Evolutionary conservation across 78 protist species (phyloP).

Genomic region (Monocercomonoides exilis): DNA sequence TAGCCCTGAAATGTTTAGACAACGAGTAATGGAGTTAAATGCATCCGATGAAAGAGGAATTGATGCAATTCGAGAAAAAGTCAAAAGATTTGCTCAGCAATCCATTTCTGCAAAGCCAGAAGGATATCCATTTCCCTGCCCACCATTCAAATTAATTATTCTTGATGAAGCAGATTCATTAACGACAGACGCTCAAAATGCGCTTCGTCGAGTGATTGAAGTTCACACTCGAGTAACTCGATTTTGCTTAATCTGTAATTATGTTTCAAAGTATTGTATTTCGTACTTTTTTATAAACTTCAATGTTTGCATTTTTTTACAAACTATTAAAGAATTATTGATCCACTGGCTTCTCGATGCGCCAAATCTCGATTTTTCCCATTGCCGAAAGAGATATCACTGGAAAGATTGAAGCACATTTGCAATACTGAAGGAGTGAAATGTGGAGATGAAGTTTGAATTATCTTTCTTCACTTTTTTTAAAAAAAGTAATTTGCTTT

Average conservation of each 20-base stretch:
- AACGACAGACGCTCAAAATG: slow-evolving; percentile 89
- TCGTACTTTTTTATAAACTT: no score
- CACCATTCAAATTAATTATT: slow-evolving; percentile 82
- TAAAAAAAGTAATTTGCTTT: no score
- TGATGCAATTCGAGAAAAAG: slow-evolving; percentile 65
- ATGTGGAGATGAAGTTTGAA: background rate
- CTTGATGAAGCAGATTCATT: slow-evolving; percentile 96
- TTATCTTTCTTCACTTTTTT: no score
- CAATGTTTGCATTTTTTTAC: slow-evolving; percentile 6
- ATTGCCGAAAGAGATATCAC: slow-evolving; percentile 39
- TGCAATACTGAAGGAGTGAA: slow-evolving; percentile 39
- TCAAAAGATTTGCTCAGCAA: slow-evolving; percentile 78
- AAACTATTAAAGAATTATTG: slow-evolving; percentile 63
- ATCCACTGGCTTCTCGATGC: slow-evolving; percentile 93
- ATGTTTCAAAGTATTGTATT: slow-evolving; percentile 16
- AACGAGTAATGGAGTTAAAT: slow-evolving; percentile 85
- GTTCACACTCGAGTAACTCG: slow-evolving; percentile 61
- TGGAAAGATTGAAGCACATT: slow-evolving; percentile 50
- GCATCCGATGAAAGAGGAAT: slow-evolving; percentile 98
- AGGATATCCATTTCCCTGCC: slow-evolving; percentile 44
- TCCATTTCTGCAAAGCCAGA: background rate
- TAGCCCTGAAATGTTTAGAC: slow-evolving; percentile 46
- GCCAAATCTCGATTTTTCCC: slow-evolving; percentile 93
- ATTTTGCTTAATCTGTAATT: slow-evolving; percentile 40
- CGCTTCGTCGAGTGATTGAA: slow-evolving; percentile 49